Percentiles rank a stretch among this genome's conserved stretches.
These are phyloP conservation scores for Rhododendron ferrugineum DNA, from an alignment of 148 eudicot genomes.

Conservation along the genomic window DNA sequence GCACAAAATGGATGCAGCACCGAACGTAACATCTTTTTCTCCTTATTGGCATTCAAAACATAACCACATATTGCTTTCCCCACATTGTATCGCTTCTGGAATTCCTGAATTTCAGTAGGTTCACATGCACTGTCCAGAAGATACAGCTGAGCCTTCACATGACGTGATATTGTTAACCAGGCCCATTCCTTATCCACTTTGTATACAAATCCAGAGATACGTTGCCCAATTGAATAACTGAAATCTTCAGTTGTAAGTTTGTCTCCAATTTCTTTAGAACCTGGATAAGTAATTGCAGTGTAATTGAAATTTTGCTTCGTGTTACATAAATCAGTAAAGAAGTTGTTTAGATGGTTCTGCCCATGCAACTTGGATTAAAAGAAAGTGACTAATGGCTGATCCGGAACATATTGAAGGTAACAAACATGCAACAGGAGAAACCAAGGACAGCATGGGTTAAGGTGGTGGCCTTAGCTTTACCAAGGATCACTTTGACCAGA, in stretches of 20 bases:
- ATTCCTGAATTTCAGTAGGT: constrained; percentile 59
- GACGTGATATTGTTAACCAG: constrained; percentile 69
- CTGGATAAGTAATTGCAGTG: constrained; percentile 22
- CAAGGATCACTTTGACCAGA: neutral
- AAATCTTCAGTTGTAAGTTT: constrained; percentile 31
- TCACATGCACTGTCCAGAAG: constrained; percentile 76
- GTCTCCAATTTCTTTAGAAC: constrained; percentile 26
- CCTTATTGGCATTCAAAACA: constrained; percentile 47
- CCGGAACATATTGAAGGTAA: neutral
- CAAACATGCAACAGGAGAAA: constrained; percentile 1
- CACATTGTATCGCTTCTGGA: constrained; percentile 56
- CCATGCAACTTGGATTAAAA: neutral
- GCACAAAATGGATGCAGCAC: constrained; percentile 39
- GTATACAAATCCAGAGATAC: constrained; percentile 67
- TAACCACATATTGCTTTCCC: constrained; percentile 59
- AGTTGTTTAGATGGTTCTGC: neutral
- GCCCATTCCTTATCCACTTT: constrained; percentile 91
- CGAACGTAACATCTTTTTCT: constrained; percentile 61
- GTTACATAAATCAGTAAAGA: neutral
- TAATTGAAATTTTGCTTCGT: neutral
- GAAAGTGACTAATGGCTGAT: neutral
- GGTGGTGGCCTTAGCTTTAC: neutral
- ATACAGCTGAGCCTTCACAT: constrained; percentile 65
- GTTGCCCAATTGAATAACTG: constrained; percentile 58
- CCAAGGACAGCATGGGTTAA: neutral